A percentile compares a stretch with the other conserved stretches of the same genome.
Evolutionary conservation across 257 asterid genomes (phyloP).

Genomic region (Solanum lycopersicoides): DNA sequence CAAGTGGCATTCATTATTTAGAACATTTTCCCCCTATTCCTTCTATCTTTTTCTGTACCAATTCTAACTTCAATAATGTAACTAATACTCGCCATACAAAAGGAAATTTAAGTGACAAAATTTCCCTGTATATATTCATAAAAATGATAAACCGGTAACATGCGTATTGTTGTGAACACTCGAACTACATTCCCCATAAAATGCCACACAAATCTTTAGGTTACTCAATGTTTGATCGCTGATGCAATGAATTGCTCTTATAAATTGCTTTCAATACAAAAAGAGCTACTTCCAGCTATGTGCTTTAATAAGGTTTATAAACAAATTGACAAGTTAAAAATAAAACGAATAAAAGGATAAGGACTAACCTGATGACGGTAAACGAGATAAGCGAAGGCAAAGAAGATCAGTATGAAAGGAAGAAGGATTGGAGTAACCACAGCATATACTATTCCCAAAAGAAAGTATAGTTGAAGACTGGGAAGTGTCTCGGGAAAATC

Average conservation of each 20-base stretch:
- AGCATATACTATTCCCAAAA: slow-evolving; percentile 83
- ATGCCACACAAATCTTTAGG: not conserved
- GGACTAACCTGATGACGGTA: slow-evolving; percentile 90
- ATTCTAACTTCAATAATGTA: not conserved
- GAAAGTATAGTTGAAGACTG: slow-evolving; percentile 79
- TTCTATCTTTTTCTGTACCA: not conserved
- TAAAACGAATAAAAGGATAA: not conserved
- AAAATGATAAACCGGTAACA: not conserved
- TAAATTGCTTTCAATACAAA: not conserved
- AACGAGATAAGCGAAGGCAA: slow-evolving; percentile 80
- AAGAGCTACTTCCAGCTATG: not conserved
- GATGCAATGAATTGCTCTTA: not conserved
- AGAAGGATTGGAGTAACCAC: slow-evolving; percentile 93
- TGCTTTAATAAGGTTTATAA: not conserved
- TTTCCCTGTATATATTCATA: not conserved
- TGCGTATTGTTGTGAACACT: not conserved
- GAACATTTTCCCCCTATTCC: not conserved
- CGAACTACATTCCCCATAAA: not conserved
- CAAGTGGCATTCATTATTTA: not conserved
- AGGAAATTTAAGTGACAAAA: not conserved
- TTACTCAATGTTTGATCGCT: not conserved
- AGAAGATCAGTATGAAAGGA: slow-evolving; percentile 85
- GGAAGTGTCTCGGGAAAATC: slow-evolving; percentile 76
- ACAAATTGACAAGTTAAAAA: not conserved
- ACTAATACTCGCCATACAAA: not conserved